A percentile compares a stretch with the other conserved stretches of the same genome.
phyloP scores from a whole-genome alignment of 495 filamentous ascomycete genomes.

The Copromyces sp. region DNA sequence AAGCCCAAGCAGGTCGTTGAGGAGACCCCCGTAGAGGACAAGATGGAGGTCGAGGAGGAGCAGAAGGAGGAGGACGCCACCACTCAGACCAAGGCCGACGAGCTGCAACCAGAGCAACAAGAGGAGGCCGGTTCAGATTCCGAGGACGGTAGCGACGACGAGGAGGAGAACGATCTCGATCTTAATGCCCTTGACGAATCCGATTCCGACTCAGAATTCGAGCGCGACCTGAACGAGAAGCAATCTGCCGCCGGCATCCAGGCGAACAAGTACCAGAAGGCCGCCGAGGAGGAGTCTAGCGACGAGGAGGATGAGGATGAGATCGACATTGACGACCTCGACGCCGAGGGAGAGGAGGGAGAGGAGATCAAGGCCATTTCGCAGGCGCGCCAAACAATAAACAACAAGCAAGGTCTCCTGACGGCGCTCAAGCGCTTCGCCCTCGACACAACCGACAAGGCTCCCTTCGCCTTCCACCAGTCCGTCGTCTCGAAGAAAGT shows the following conservation, averaged over 20 bases:
- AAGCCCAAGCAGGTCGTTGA: conserved; percentile 18
- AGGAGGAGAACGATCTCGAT: conserved; percentile 25
- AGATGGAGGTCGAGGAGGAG: conserved; percentile 17
- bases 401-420: conserved; percentile 82
- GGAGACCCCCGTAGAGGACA: conserved; percentile 12
- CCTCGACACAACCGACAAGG: conserved; percentile 44
- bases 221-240: conserved; percentile 33
- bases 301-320: conserved; percentile 69
- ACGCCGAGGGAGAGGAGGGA: conserved; percentile 67
- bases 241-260: conserved; percentile 52
- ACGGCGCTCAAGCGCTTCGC: conserved; percentile 67
- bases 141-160: conserved; percentile 27
- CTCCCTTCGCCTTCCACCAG: conserved; percentile 47
- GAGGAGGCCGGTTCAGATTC: conserved; percentile 21
- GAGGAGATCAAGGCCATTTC: conserved; percentile 64
- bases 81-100: conserved; percentile 30
- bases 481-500: conserved; percentile 38
- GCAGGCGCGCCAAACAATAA: conserved; percentile 90
- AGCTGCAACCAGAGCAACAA: conserved; percentile 17
- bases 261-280: conserved; percentile 67
- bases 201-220: conserved; percentile 27
- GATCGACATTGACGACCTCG: conserved; percentile 56
- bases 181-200: conserved; percentile 23
- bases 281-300: conserved; percentile 46
- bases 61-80: conserved; percentile 7